Evolutionary conservation across 306 rosid species (phyloP).

Genomic region (Senna tora): DNA sequence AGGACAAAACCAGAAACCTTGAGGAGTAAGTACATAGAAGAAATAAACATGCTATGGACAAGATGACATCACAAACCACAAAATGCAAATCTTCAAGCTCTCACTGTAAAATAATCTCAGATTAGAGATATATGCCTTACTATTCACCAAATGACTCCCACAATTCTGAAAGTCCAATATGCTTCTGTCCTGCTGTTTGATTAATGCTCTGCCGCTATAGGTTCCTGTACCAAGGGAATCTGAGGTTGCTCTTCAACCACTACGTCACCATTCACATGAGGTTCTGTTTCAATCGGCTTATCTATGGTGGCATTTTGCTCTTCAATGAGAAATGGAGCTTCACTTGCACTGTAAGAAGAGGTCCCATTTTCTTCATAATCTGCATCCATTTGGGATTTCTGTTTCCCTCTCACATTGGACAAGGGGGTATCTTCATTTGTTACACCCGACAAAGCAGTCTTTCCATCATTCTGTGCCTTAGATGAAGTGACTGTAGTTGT

Average conservation of each 20-base stretch:
- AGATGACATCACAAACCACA: constrained; percentile 58
- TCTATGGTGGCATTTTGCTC: constrained; percentile 43
- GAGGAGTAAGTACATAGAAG: constrained; percentile 52
- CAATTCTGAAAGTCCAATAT: constrained; percentile 34
- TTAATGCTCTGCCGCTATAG: constrained; percentile 47
- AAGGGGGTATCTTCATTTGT: constrained; percentile 40
- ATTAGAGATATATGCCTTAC: constrained; percentile 59
- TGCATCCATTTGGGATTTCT: constrained; percentile 33
- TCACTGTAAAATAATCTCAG: constrained; percentile 56
- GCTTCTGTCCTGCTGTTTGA: constrained; percentile 34
- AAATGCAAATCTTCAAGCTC: constrained; percentile 63
- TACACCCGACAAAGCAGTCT: constrained; percentile 34
- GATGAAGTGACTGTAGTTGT: constrained; percentile 50
- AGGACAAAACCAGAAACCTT: constrained; percentile 62
- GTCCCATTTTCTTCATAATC: constrained; percentile 33
- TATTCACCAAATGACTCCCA: constrained; percentile 51
- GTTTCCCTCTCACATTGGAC: constrained; percentile 39
- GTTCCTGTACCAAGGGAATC: constrained; percentile 45
- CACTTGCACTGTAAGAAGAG: constrained; percentile 27
- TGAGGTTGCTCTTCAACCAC: constrained; percentile 64
- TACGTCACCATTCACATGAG: constrained; percentile 45
- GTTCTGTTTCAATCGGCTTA: constrained; percentile 46
- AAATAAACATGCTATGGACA: constrained; percentile 68
- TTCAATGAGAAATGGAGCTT: constrained; percentile 37
- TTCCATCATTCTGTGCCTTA: constrained; percentile 48